A percentile compares a stretch with the other conserved stretches of the same genome.
phyloP scores from a whole-genome alignment of 306 rosid species.

The Trifolium subterraneum region DNA sequence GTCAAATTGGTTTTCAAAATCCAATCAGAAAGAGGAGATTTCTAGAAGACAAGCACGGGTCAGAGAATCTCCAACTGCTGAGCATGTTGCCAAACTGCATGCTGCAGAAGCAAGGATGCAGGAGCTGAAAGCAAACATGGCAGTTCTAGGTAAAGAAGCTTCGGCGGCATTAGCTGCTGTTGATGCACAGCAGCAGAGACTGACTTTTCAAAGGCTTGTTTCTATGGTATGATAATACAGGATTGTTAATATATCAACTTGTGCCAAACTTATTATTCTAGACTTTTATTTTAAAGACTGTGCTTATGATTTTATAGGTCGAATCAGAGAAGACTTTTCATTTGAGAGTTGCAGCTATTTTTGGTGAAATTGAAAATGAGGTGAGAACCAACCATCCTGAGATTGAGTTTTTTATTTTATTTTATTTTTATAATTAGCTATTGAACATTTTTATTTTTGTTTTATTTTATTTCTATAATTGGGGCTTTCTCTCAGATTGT shows the following conservation, averaged over 20 bases:
- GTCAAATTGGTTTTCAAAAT: conserved; percentile 45
- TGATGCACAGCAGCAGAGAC: conserved; percentile 91
- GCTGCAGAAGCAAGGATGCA: conserved; percentile 91
- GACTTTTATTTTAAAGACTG: conserved; percentile 31
- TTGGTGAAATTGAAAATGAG: conserved; percentile 95
- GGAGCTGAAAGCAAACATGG: conserved; percentile 91
- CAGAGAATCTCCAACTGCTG: conserved; percentile 76
- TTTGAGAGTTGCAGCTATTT: conserved; percentile 88
- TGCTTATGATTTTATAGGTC: conserved; percentile 61
- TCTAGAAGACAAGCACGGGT: conserved; percentile 81
- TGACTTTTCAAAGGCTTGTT: conserved; percentile 98
- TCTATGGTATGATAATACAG: conserved; percentile 70
- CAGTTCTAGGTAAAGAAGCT: conserved; percentile 94
- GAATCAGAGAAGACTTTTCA: conserved; percentile 90
- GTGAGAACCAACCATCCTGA: conserved; percentile 54
- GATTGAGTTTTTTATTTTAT: conserved; percentile 19
- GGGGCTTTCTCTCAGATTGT: conserved; percentile 75
- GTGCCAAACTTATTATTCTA: conserved; percentile 35
- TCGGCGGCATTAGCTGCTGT: conserved; percentile 93
- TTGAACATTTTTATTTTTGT: conserved; percentile 16
- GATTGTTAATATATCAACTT: conserved; percentile 28
- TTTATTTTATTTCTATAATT: conserved; percentile 34
- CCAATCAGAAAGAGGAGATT: conserved; percentile 72
- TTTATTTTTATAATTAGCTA: conserved; percentile 22
- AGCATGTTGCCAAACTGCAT: conserved; percentile 86